Base-by-base conservation (phyloP, 2,329 filamentous ascomycete genomes). In the Trichoderma semiorbis region DNA sequence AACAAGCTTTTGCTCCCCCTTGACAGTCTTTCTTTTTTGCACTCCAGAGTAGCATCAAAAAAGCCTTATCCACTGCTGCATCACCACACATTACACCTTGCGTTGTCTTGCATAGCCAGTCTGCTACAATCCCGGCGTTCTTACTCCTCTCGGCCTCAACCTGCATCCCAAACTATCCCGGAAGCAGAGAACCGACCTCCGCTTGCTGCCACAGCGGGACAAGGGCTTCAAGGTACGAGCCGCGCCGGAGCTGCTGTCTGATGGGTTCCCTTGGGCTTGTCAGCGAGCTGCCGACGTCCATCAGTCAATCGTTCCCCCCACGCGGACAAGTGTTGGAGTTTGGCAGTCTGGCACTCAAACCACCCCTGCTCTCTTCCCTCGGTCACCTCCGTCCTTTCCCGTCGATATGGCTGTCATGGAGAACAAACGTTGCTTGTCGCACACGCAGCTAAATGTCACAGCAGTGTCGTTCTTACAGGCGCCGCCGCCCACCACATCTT, bases 221-320 rank as follows among this genome's bases (percentile, higher is more conserved):
- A 64, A 70, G 32, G 26, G 32, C 47, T 64, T 64, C 68, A 64
- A 70, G 68, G 68, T 64, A 58, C 60, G 68, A 63, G 60, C 68
- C 50, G 68, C 60, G 43, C 58, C 68, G 58, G 68, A 64, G 68
- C 60, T 70, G 68, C 55, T 69, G 68, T 70, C 47, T 70, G 68
- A 64, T 43, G 47, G 68, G 47, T 12, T 64, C 68, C 21, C 26
- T 70, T 28, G 61, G 58, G n/a, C 32, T 43, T 21, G n/a, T 63
- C 68, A 64, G 58, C 43, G 58, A 57, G 68, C 60, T 70, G 68
- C 68, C 61, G 68, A 64, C 61, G 43, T 39, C 60, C 61, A 60
- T 64, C 68, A 70, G 58, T 64, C 67, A 69, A 69, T 70, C 68
- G 68, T 64, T 64, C 32, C 68, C 67, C 68, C 68, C 68, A 70